Evolutionary conservation across 2,329 filamentous ascomycete genomes (phyloP), one percentile per base, ranked within the genome.

Genomic region (Alternaria sp.): DNA sequence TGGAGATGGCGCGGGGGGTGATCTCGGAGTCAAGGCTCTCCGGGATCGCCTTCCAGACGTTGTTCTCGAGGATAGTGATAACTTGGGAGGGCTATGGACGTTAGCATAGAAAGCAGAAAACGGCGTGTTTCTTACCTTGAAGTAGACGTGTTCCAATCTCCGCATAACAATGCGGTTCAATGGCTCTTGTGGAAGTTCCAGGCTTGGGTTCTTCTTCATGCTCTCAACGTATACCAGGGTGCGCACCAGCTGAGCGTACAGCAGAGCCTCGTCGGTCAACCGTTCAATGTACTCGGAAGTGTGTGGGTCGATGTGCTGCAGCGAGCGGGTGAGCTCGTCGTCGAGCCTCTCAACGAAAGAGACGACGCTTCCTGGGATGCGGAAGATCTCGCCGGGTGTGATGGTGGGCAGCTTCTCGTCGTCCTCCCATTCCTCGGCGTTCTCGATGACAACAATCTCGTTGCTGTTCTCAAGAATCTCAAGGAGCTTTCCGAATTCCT

Each of bases 211-310:
- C 81, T 91, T 89, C 78, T 87, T 88, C 59, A 97, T 85, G 66
- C 85, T 86, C 85, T 99, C 96, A 66, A 94, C 91, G 83, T 99
- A 99, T 63, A 97, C 86, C 75, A 93, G 87, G 50, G 91, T 89
- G 68, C 93, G 92, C 79, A 97, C 91, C 79, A 99, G 92, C 82
- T 93, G 91, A 82, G 93, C 93, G 86, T 99, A 99, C 55, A 99
- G 86, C 52, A 90, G 85, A 67, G 91, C 91, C 84, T 99, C 96
- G 75, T 99, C 96, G 59, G 92, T 91, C 64, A 99, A 85, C 62
- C 96, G 89, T 80, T 99, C 96, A 66, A 99, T 97, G 79, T 99
- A 99, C 83, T 99, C 96, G 28, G 96, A 96, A 44, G 96, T 99
- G 83, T 99, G 96, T 61, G 96, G 96, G 80, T 99, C 96, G 77